Evolutionary conservation across 2,329 filamentous ascomycete species (phyloP), one percentile per base, ranked within the genome.

Genomic region (Diplodia sapinea): DNA sequence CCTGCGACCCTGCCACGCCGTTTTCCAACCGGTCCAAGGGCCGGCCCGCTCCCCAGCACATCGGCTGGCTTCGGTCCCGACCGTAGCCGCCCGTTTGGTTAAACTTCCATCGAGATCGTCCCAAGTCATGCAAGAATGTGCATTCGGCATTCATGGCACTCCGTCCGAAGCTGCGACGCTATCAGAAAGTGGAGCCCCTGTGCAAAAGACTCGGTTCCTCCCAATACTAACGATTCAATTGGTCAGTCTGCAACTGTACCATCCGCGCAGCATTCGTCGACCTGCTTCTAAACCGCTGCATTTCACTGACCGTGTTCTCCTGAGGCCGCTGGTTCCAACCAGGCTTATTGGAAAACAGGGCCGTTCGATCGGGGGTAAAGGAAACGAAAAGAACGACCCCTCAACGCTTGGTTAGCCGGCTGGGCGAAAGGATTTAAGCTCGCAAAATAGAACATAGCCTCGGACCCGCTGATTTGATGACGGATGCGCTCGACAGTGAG

Each of bases 21-120:
- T 13, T 40, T 47, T 47, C 38, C 38, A 43, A 13, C 56, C 56
- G 56, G 20, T 12, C 26, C 38, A 23, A 47, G 56, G 56, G 56
- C 56, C 56, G 56, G 56, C 56, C 56, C 56, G 56, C 33, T n/a
- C 56, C 56, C 56, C n/a, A 31, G 56, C 38, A 20, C 26, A 31
- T 7, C 56, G 56, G 56, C 23, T 20, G 11, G 11, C 50, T 17
- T 52, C 29, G 23, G 50, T 47, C 43, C 43, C 43, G 13, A 20
- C 43, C 20, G 43, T 47, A 47, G 43, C 43, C 43, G 43, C 43
- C 43, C 7, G 43, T 13, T 20, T 20, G 43, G 43, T 9, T 47
- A 43, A 43, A 43, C 40, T 43, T 17, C 40, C 17, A 43, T 17
- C 40, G 43, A 47, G 17, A 47, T n/a, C 40, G n/a, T 20, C 43